These are phyloP conservation scores for Tolypocladium amazonense DNA, from an alignment of 2,329 filamentous ascomycete genomes.

Conservation along the genomic window DNA sequence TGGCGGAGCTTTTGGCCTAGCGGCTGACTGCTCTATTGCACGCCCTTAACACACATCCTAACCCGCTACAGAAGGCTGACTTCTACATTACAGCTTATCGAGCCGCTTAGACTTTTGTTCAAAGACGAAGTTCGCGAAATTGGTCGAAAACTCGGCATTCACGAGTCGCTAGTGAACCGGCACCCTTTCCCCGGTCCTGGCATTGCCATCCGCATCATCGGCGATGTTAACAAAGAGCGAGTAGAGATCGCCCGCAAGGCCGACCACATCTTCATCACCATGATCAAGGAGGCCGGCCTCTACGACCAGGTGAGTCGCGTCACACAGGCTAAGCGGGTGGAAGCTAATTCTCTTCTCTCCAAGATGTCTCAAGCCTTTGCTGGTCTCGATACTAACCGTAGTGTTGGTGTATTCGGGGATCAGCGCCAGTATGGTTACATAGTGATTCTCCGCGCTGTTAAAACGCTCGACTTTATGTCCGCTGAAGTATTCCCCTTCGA, in stretches of 20 bases:
- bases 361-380: constrained; percentile 19
- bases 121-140: no score
- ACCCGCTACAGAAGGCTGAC: no score
- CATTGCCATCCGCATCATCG: constrained; percentile 70
- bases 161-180: constrained; percentile 19
- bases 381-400: constrained; percentile 12
- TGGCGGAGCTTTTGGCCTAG: constrained; percentile 8
- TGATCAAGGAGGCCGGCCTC: constrained; percentile 61
- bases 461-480: no score
- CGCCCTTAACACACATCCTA: no score
- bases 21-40: no score
- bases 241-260: constrained; percentile 71
- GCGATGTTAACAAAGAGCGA: constrained; percentile 71
- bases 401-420: constrained; percentile 13
- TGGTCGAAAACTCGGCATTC: constrained; percentile 19
- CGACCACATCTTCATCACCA: constrained; percentile 67
- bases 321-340: no score
- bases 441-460: constrained; percentile 5
- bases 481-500: no score
- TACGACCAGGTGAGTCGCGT: constrained; percentile 51
- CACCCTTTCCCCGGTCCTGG: constrained; percentile 31
- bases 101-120: no score
- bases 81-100: no score
- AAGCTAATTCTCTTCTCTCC: no score
- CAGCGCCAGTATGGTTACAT: constrained; percentile 21